phyloP scores from a whole-genome alignment of 179 eudicot species.

The Drosera spatulata region DNA sequence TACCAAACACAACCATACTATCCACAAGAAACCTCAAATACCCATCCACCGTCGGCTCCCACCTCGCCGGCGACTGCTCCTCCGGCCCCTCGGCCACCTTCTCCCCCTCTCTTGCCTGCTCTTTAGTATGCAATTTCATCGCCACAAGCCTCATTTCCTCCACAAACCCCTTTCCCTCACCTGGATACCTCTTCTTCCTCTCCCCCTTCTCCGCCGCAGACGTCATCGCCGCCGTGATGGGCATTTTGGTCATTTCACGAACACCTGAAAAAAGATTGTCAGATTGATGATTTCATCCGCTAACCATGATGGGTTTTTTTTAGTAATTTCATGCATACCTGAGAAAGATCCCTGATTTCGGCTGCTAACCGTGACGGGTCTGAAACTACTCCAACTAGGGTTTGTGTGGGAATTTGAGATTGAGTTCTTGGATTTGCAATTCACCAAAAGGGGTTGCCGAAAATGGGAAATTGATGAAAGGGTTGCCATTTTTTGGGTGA shows the following conservation, averaged over 20 bases:
- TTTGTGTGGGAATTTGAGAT: too few relatives aligned
- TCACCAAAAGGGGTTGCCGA: too few relatives aligned
- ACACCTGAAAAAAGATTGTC: not conserved
- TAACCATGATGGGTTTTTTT: too few relatives aligned
- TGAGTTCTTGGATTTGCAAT: too few relatives aligned
- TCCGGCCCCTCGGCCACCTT: constrained; percentile 51
- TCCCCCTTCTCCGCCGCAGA: constrained; percentile 27
- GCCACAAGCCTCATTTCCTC: constrained; percentile 97
- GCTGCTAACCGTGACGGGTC: too few relatives aligned
- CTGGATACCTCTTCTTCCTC: constrained; percentile 41
- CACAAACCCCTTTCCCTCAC: constrained; percentile 76
- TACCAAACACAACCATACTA: constrained; percentile 77
- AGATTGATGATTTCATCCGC: too few relatives aligned
- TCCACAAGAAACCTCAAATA: constrained; percentile 88
- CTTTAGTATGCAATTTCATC: constrained; percentile 79
- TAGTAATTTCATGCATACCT: too few relatives aligned
- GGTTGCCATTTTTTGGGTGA: too few relatives aligned
- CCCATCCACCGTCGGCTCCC: constrained; percentile 83
- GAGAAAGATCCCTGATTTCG: too few relatives aligned
- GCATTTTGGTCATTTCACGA: constrained; percentile 8
- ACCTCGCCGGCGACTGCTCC: constrained; percentile 53
- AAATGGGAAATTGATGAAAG: too few relatives aligned
- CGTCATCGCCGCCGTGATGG: constrained; percentile 25
- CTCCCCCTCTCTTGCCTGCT: constrained; percentile 82
- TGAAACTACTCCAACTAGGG: too few relatives aligned